phyloP scores from a whole-genome alignment of 225 moss, liverwort and hornwort species.

The Antitrichia curtipendula region DNA sequence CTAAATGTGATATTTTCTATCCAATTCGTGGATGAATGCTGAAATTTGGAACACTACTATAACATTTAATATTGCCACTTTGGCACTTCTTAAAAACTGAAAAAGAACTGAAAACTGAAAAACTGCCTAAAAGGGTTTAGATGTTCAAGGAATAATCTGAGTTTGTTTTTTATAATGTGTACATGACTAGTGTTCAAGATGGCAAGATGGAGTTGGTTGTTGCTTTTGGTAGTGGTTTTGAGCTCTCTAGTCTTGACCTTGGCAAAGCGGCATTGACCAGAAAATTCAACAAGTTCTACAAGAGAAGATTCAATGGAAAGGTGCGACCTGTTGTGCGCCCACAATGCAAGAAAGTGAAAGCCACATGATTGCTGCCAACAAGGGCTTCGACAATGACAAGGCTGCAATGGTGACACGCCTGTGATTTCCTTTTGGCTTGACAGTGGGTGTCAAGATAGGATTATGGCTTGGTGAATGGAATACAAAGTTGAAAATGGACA shows the following conservation, averaged over 20 bases:
- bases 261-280: neutral
- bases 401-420: neutral
- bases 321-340: neutral
- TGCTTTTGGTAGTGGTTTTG: neutral
- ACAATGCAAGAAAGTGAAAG: constrained; percentile 12
- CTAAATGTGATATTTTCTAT: too few relatives aligned
- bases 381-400: neutral
- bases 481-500: neutral
- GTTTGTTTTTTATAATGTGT: too few relatives aligned
- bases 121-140: too few relatives aligned
- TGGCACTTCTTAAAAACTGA: too few relatives aligned
- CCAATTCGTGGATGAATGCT: too few relatives aligned
- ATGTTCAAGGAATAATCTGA: too few relatives aligned
- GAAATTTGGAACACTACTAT: too few relatives aligned
- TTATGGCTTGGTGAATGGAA: neutral
- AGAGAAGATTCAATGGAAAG: constrained; percentile 1
- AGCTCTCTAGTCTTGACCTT: neutral
- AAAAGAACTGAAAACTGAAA: too few relatives aligned
- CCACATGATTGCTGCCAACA: neutral
- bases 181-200: neutral
- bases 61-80: too few relatives aligned
- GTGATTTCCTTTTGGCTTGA: neutral
- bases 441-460: neutral
- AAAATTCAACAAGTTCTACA: neutral
- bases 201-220: neutral